These are phyloP conservation scores for Teunomyces pallodes DNA, from an alignment of 805 yeast genomes.

Conservation along the genomic window DNA sequence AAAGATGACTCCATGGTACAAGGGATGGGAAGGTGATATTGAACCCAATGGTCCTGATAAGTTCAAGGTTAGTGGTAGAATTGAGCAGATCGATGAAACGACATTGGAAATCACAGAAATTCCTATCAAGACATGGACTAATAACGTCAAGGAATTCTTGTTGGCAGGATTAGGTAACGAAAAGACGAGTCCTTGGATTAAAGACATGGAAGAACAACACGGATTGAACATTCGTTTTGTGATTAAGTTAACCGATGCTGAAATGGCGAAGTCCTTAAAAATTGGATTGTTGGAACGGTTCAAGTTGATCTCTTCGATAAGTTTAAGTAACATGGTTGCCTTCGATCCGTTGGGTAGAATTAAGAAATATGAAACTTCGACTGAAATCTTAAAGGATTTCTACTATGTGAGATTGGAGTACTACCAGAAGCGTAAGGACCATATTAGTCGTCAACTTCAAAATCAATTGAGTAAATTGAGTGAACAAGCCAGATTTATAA, in stretches of 20 bases:
- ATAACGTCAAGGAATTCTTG: constrained; percentile 81
- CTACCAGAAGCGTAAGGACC: constrained; percentile 89
- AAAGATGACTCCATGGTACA: constrained; percentile 88
- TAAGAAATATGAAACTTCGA: constrained; percentile 71
- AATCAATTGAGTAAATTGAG: constrained; percentile 72
- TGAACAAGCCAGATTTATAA: constrained; percentile 87
- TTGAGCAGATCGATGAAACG: constrained; percentile 75
- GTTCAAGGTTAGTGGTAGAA: constrained; percentile 73
- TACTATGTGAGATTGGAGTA: constrained; percentile 83
- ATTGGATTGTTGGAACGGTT: constrained; percentile 84
- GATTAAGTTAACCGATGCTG: constrained; percentile 69
- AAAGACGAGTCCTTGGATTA: constrained; percentile 78
- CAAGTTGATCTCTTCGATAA: constrained; percentile 66
- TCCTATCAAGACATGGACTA: constrained; percentile 92
- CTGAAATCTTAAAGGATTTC: constrained; percentile 80
- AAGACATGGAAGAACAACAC: constrained; percentile 94
- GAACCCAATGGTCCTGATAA: constrained; percentile 64
- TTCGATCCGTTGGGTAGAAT: constrained; percentile 89
- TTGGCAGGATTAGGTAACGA: constrained; percentile 77
- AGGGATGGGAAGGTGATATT: constrained; percentile 90
- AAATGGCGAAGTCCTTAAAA: constrained; percentile 74
- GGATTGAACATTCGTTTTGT: constrained; percentile 76
- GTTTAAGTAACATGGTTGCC: constrained; percentile 88
- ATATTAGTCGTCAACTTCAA: constrained; percentile 62
- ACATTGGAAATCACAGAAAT: constrained; percentile 88